Evolutionary conservation across 2,329 filamentous ascomycete species (phyloP).

Genomic region (Conoideocrella luteorostrata): DNA sequence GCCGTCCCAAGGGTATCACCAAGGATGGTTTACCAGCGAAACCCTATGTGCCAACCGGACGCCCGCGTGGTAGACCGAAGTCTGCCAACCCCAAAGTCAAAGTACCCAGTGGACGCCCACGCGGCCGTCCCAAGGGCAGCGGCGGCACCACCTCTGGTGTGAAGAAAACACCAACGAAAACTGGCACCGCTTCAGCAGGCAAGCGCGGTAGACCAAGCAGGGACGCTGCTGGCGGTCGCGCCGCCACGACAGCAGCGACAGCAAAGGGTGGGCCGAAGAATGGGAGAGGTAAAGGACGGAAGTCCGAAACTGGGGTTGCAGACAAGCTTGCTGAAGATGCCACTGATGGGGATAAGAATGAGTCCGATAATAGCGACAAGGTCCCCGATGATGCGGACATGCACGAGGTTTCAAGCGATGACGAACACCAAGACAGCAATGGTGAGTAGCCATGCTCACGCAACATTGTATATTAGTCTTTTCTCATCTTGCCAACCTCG

Average conservation of each 20-base stretch:
- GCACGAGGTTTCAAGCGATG: no score
- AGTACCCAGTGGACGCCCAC: constrained; percentile 35
- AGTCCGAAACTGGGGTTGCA: constrained; percentile 20
- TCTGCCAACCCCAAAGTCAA: constrained; percentile 24
- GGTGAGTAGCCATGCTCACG: constrained; percentile 11
- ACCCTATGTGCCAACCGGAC: constrained; percentile 29
- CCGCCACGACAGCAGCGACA: constrained; percentile 10
- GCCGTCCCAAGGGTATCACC: constrained; percentile 4
- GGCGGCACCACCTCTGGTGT: constrained; percentile 23
- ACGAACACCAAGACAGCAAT: constrained; percentile 14
- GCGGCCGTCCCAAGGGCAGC: constrained; percentile 41
- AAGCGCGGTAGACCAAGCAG: constrained; percentile 27
- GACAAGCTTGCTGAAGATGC: constrained; percentile 14
- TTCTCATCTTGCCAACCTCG: not conserved
- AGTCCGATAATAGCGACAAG: no score
- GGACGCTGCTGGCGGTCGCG: constrained; percentile 12
- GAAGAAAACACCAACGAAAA: constrained; percentile 11
- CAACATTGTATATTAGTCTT: constrained; percentile 1
- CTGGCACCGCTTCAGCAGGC: constrained; percentile 12
- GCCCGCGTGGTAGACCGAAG: constrained; percentile 38
- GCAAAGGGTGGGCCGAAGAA: constrained; percentile 15
- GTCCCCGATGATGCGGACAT: no score
- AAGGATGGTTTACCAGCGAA: constrained; percentile 21
- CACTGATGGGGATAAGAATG: constrained; percentile 11
- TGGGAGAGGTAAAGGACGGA: not conserved